phyloP scores from a whole-genome alignment of 2,329 filamentous ascomycete genomes.

The Pseudogymnoascus sp. region DNA sequence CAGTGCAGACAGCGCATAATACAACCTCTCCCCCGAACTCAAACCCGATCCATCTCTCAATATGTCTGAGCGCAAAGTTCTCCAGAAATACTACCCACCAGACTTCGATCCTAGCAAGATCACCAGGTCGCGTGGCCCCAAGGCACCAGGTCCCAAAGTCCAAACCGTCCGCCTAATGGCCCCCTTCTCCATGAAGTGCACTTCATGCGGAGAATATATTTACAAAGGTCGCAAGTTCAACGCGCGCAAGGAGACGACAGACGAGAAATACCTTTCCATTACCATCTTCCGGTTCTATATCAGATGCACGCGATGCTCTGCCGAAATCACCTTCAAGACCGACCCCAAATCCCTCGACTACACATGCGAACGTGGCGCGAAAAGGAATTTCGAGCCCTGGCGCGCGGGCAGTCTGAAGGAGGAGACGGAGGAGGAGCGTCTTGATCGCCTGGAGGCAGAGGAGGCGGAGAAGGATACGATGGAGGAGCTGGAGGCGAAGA shows the following conservation, averaged over 20 bases:
- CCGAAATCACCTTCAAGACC: constrained; percentile 86
- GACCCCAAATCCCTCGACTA: constrained; percentile 96
- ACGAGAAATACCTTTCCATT: constrained; percentile 83
- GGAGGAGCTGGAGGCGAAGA: constrained; percentile 91
- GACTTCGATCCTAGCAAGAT: constrained; percentile 89
- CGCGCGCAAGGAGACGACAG: constrained; percentile 82
- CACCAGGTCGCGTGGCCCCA: constrained; percentile 58
- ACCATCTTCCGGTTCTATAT: constrained; percentile 88
- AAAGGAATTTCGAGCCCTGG: constrained; percentile 93
- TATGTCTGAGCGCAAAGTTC: constrained; percentile 84
- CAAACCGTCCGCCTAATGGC: constrained; percentile 89
- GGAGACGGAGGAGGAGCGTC: constrained; percentile 78
- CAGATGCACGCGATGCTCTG: constrained; percentile 75
- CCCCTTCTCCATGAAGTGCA: constrained; percentile 74
- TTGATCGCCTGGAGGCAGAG: constrained; percentile 76
- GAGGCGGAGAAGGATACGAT: constrained; percentile 82
- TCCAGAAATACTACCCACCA: constrained; percentile 58
- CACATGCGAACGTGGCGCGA: constrained; percentile 66
- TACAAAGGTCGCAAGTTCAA: constrained; percentile 96
- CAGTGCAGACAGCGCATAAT: neutral
- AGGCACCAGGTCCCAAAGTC: constrained; percentile 66
- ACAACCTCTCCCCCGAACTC: neutral
- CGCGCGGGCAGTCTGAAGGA: constrained; percentile 49
- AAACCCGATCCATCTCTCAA: constrained; percentile 10
- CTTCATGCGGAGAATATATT: constrained; percentile 65